A percentile compares a stretch with the other conserved stretches of the same genome.
Conservation (phyloP, 2,329 filamentous ascomycete species). For the Colletotrichum lindemuthianum region DNA sequence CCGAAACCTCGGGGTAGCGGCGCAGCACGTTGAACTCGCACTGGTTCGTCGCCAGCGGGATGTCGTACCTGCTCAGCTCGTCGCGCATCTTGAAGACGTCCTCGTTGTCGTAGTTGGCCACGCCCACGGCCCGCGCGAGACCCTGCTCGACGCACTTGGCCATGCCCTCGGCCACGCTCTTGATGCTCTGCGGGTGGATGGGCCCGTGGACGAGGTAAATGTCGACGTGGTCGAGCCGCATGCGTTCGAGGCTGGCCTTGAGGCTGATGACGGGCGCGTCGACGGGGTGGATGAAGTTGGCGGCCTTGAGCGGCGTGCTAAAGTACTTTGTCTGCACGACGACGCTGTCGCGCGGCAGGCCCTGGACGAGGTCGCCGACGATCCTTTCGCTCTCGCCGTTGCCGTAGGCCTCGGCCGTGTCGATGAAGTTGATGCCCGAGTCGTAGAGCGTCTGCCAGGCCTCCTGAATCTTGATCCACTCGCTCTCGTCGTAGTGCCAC, state of each 20-base stretch:
- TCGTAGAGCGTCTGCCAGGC: background rate
- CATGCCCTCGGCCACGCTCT: background rate
- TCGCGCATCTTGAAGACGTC: background rate
- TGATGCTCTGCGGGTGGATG: background rate
- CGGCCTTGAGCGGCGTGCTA: background rate
- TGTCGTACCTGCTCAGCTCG: slow-evolving; percentile 1
- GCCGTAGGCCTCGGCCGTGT: background rate
- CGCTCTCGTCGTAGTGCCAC: slow-evolving; percentile 7
- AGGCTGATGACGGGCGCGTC: background rate
- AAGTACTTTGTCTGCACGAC: slow-evolving; percentile 14
- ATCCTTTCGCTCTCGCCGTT: slow-evolving; percentile 11
- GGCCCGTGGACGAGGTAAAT: slow-evolving; percentile 14
- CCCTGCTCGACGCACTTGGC: slow-evolving; percentile 7
- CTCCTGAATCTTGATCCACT: slow-evolving; percentile 8
- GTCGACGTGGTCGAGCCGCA: background rate
- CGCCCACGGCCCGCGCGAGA: background rate
- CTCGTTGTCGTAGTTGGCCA: background rate
- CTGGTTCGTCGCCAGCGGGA: slow-evolving; percentile 6
- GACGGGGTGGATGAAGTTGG: slow-evolving; percentile 4
- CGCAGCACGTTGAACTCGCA: background rate
- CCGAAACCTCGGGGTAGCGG: background rate
- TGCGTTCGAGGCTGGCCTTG: background rate
- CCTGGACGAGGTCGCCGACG: background rate
- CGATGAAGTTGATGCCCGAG: slow-evolving; percentile 14
- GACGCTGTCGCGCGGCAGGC: background rate